Evolutionary conservation across 345 rosid species (phyloP).

Genomic region (Mallotus nudiflorus): DNA sequence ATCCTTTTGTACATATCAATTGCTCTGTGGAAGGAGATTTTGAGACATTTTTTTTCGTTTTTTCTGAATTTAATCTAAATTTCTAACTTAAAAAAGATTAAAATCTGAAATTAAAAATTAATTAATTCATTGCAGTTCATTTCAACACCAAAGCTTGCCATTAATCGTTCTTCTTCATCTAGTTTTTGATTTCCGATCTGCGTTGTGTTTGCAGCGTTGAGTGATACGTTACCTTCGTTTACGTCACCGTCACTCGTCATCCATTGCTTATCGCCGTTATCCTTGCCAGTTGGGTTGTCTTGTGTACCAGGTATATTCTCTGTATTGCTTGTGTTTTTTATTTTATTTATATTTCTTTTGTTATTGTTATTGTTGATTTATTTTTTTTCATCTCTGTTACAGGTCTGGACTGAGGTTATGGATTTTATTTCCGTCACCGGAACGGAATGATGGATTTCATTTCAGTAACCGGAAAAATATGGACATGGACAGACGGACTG

Average conservation of each 20-base stretch:
- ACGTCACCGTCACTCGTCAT: slow-evolving; percentile 18
- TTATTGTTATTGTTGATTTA: neutral
- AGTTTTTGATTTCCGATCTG: neutral
- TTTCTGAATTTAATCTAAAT: neutral
- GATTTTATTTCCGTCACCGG: too few species aligned
- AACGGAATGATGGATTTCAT: too few species aligned
- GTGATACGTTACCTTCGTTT: slow-evolving; percentile 15
- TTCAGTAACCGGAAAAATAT: too few species aligned
- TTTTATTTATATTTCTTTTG: neutral
- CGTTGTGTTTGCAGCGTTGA: slow-evolving; percentile 28
- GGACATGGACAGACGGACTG: too few species aligned
- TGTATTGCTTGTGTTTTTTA: neutral
- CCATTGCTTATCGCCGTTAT: slow-evolving; percentile 19
- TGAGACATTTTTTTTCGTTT: slow-evolving; percentile 14
- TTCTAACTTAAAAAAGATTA: neutral
- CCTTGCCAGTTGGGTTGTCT: slow-evolving; percentile 10
- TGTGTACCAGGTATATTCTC: slow-evolving; percentile 14
- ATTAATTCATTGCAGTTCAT: neutral
- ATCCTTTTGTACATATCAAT: slow-evolving; percentile 48
- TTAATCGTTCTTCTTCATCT: neutral
- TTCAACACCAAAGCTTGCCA: neutral
- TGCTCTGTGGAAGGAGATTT: slow-evolving; percentile 51
- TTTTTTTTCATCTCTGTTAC: neutral
- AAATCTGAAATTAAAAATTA: neutral
- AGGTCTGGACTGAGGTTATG: neutral